phyloP scores from a whole-genome alignment of 805 yeast genomes.

The Yarrowia sp. region DNA sequence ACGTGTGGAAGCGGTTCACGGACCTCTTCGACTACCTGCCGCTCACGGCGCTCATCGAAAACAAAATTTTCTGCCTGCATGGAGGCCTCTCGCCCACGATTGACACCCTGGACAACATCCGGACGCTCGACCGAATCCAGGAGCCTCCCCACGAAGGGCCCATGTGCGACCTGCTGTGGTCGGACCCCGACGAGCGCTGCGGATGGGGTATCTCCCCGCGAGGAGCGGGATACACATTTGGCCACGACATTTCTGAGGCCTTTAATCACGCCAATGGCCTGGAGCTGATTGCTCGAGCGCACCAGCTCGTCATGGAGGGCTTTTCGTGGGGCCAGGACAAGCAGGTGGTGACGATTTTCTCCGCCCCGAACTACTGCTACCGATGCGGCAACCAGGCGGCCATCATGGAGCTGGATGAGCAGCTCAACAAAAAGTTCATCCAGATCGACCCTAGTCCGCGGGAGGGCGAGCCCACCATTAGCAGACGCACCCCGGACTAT shows the following conservation, averaged over 20 bases:
- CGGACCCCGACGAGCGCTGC: conserved; percentile 95
- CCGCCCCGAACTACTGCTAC: conserved; percentile 96
- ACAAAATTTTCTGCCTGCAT: conserved; percentile 87
- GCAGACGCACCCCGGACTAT: conserved; percentile 92
- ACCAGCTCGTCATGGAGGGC: conserved; percentile 97
- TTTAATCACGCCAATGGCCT: conserved; percentile 91
- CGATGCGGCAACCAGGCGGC: conserved; percentile 99
- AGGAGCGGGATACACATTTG: conserved; percentile 99
- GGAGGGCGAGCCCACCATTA: conserved; percentile 96
- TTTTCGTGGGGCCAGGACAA: conserved; percentile 94
- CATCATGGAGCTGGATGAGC: conserved; percentile 96
- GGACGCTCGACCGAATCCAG: conserved; percentile 89
- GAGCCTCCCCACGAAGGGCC: conserved; percentile 99
- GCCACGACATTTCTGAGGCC: conserved; percentile 93
- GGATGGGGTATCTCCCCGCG: conserved; percentile 99
- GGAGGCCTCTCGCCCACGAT: conserved; percentile 97
- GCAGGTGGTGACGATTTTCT: conserved; percentile 87
- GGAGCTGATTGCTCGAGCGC: conserved; percentile 88
- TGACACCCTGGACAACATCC: conserved; percentile 89
- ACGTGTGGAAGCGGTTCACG: conserved; percentile 91
- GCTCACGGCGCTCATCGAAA: conserved; percentile 90
- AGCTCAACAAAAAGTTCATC: conserved; percentile 80
- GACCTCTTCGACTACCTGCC: conserved; percentile 94
- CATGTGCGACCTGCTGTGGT: conserved; percentile 95
- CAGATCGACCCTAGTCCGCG: conserved; percentile 92